Evolutionary conservation across 148 eudicot species (phyloP).

Genomic region (Rhododendron williamsianum): DNA sequence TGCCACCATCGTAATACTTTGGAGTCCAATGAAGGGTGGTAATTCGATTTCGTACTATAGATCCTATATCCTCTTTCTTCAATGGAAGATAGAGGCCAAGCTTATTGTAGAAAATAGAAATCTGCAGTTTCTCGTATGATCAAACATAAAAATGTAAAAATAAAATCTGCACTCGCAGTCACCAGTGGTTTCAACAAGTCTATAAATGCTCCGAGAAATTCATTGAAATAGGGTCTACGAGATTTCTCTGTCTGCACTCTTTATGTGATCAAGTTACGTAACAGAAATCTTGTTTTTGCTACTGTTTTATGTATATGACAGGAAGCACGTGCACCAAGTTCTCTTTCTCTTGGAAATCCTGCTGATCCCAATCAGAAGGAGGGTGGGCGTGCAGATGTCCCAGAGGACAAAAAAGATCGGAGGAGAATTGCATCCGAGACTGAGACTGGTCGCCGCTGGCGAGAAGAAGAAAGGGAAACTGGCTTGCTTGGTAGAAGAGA

Average conservation of each 20-base stretch:
- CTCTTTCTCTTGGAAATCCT: conserved; percentile 76
- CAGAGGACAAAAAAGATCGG: conserved; percentile 85
- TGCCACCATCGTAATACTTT: background rate
- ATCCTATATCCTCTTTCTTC: background rate
- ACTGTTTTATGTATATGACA: conserved; percentile 20
- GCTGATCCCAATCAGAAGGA: conserved; percentile 67
- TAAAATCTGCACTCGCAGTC: background rate
- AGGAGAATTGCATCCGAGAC: conserved; percentile 57
- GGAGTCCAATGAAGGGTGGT: background rate
- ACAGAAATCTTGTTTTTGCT: background rate
- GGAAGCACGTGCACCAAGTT: conserved; percentile 77
- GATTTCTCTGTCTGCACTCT: background rate
- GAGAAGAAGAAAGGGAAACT: conserved; percentile 98
- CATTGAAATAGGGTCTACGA: background rate
- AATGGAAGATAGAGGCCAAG: background rate
- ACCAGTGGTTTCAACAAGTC: background rate
- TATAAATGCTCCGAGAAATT: background rate
- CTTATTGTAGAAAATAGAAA: background rate
- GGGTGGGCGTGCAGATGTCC: conserved; percentile 35
- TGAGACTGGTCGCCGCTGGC: conserved; percentile 90
- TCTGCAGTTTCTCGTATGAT: background rate
- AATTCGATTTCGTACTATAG: background rate
- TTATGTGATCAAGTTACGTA: background rate
- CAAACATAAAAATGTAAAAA: background rate
- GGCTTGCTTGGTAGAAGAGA: conserved; percentile 94